Percentiles rank a stretch among this genome's conserved stretches.
Evolutionary conservation across 2,329 filamentous ascomycete species (phyloP).

Genomic region (Macrophomina tecta): DNA sequence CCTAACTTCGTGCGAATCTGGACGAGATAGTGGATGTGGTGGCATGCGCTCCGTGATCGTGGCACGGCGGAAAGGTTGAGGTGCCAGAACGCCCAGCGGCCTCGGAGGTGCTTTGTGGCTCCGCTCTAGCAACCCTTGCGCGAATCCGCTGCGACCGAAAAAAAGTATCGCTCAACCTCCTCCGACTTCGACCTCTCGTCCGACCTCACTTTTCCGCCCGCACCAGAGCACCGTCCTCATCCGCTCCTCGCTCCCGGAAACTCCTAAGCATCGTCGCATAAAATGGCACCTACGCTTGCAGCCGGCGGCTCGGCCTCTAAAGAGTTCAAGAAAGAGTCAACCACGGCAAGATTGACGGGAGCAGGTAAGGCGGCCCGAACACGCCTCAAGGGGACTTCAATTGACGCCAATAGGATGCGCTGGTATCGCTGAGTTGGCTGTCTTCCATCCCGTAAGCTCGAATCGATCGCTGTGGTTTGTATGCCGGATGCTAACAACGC

Average conservation of each 20-base stretch:
- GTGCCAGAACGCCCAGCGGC: constrained; percentile 6
- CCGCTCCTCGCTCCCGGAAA: constrained; percentile 16
- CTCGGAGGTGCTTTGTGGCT: constrained; percentile 18
- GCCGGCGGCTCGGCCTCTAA: constrained; percentile 54
- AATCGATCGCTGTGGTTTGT: constrained; percentile 26
- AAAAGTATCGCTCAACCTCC: constrained; percentile 27
- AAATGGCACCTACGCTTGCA: constrained; percentile 23
- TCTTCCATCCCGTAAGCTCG: constrained; percentile 80
- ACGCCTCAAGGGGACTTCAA: constrained; percentile 28
- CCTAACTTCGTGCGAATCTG: no score
- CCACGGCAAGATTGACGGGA: constrained; percentile 83
- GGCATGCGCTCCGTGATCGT: neutral
- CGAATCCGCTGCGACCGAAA: constrained; percentile 27
- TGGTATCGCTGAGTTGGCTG: constrained; percentile 88
- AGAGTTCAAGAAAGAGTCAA: constrained; percentile 83
- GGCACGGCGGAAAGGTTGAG: neutral
- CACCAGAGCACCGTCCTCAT: neutral
- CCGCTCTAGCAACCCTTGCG: constrained; percentile 22
- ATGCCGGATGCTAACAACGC: constrained; percentile 35
- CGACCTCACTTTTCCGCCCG: neutral
- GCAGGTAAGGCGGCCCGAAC: constrained; percentile 72
- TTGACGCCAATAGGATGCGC: constrained; percentile 70
- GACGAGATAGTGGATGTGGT: neutral
- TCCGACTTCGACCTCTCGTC: constrained; percentile 17
- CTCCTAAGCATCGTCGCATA: neutral